Evolutionary conservation across 768 basidiomycete genomes (phyloP), one percentile per base, ranked within the genome.

Genomic region (Lanmaoa rubissima): DNA sequence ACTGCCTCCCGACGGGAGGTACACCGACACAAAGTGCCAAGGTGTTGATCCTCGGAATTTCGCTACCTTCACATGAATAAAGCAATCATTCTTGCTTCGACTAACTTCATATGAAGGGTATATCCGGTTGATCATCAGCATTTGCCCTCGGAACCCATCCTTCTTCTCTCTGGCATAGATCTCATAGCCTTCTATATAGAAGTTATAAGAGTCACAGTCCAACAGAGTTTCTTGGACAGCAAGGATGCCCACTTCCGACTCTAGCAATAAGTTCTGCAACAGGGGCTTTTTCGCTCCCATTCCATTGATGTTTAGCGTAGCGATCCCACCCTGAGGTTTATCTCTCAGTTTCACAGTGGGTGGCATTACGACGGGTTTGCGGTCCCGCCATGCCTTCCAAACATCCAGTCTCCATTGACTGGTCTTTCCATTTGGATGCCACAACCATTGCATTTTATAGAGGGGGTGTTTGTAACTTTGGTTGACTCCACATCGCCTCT

Each of bases 361-460:
- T 5, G 19, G 40, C 4, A 21, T 2, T 0, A 12, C 3, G 0
- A 0, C 4, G 1, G 28, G 45, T 4, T 17, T 28, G 0, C 17
- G 0, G 4, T 45, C 28, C 5, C 47, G 14, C 19, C 47, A 48
- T 4, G 19, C 21, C 21, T 36, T 48, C 21, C 47, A 48, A 9
- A 35, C 34, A 17, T 48, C 34, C 2, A 48, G 13, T 2, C 34
- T 34, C 47, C 47, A 50, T 3, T 50, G 36, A 0, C 26, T 50
- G 1, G 48, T 50, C 13, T n/a, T 2, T 5, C 2, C 7, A 1
- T 19, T 50, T 17, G 38, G 36, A 1, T n/a, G 10, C 38, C 48
- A 50, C 2, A 26, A 1, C 7, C 9, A 11, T 28, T 5, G 1
- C 26, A 50, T 2, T 5, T 50, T 50, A 3, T 50, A 50, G 1